Percentiles rank a stretch among this genome's conserved stretches.
Evolutionary conservation across 2,329 filamentous ascomycete species (phyloP).

Genomic region (Metarhizium humberi): DNA sequence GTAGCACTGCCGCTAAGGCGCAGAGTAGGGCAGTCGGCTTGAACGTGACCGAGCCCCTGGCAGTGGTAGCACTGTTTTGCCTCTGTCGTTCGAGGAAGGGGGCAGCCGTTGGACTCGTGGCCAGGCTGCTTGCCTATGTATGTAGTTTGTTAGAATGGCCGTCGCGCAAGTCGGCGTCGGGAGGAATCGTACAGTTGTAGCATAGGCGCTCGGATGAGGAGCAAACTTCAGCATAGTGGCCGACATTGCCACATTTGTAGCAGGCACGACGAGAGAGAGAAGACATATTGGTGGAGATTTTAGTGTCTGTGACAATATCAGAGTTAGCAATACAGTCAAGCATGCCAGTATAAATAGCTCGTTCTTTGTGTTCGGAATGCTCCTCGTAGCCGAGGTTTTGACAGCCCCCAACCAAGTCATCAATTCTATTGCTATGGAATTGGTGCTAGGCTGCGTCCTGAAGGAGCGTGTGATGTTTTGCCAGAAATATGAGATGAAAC

Average conservation of each 20-base stretch:
- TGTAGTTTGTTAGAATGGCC: neutral
- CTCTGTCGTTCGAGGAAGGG: constrained; percentile 91
- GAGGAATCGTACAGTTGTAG: constrained; percentile 78
- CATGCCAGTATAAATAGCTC: neutral
- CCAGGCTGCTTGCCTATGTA: constrained; percentile 70
- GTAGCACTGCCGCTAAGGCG: constrained; percentile 76
- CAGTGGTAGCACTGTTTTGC: constrained; percentile 99
- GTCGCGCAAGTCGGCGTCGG: neutral
- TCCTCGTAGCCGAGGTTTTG: neutral
- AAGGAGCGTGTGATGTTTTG: neutral
- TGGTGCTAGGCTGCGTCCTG: neutral
- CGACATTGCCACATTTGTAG: constrained; percentile 77
- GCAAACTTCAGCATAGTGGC: constrained; percentile 83
- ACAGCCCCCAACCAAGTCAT: neutral
- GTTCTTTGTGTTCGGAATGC: neutral
- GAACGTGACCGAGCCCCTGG: constrained; percentile 95
- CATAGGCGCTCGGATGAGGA: constrained; percentile 95
- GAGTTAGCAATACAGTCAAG: neutral
- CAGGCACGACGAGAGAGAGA: constrained; percentile 74
- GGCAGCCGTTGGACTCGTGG: constrained; percentile 97
- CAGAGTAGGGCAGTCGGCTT: constrained; percentile 96
- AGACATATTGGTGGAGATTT: constrained; percentile 48
- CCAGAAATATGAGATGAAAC: neutral
- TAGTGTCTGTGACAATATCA: neutral
- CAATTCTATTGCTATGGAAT: no score